phyloP scores from a whole-genome alignment of 2,329 filamentous ascomycete species.

The Periconia sp. region DNA sequence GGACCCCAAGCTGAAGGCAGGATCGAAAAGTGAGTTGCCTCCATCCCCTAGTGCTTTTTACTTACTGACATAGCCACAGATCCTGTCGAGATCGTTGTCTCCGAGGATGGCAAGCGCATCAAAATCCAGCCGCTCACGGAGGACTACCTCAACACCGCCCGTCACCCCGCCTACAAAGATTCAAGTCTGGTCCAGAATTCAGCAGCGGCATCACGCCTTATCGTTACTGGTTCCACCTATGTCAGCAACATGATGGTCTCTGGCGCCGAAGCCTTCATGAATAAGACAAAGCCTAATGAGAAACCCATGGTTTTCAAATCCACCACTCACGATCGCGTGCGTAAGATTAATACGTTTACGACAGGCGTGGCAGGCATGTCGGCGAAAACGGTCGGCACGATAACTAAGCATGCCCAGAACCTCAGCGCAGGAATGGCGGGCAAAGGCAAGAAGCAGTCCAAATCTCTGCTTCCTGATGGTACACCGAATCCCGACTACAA shows the following conservation, averaged over 20 bases:
- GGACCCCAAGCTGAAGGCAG: constrained; percentile 74
- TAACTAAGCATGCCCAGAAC: constrained; percentile 86
- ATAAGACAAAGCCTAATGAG: constrained; percentile 75
- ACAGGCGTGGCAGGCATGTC: constrained; percentile 78
- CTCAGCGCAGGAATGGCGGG: constrained; percentile 77
- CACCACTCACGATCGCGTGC: constrained; percentile 80
- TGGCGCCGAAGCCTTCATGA: constrained; percentile 80
- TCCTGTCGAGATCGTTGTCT: constrained; percentile 80
- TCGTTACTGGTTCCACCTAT: constrained; percentile 84
- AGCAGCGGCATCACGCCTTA: constrained; percentile 84
- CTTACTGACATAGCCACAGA: constrained; percentile 56
- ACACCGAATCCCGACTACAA: constrained; percentile 72
- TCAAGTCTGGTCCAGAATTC: constrained; percentile 87
- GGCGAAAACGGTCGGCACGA: constrained; percentile 83
- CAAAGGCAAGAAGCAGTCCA: constrained; percentile 63
- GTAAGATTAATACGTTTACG: constrained; percentile 89
- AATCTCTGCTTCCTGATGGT: constrained; percentile 73
- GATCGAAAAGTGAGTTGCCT: constrained; percentile 79
- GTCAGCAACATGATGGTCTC: constrained; percentile 78
- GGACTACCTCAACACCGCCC: constrained; percentile 76
- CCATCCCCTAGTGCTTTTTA: background rate
- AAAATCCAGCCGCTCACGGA: constrained; percentile 70
- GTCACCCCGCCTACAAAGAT: constrained; percentile 90
- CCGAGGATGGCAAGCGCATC: constrained; percentile 71
- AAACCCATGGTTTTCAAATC: constrained; percentile 90